phyloP scores from a whole-genome alignment of 129 eudicot species.

The Ambrosia trifida region DNA sequence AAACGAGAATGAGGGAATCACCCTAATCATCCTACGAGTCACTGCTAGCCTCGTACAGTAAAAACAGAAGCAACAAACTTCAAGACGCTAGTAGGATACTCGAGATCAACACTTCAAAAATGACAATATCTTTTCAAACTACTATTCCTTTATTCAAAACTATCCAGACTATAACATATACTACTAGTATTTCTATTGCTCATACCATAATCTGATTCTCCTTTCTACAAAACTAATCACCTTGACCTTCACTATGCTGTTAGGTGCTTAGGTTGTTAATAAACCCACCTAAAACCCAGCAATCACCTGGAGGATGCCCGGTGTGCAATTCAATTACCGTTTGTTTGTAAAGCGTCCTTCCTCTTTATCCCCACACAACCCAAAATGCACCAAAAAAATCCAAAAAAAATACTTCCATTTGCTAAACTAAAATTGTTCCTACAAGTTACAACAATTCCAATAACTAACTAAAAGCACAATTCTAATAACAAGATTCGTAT shows the following conservation, averaged over 20 bases:
- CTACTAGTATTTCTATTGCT: too few species aligned
- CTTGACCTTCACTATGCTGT: constrained; percentile 9
- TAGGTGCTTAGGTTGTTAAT: neutral
- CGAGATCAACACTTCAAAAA: too few species aligned
- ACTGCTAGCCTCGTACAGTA: too few species aligned
- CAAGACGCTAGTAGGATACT: too few species aligned
- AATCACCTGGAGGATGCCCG: neutral
- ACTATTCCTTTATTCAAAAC: too few species aligned
- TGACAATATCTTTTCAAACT: too few species aligned
- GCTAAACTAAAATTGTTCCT: neutral
- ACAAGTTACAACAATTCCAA: neutral
- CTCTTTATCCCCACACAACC: neutral
- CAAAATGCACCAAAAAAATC: neutral
- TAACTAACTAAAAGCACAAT: constrained; percentile 7
- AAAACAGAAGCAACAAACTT: too few species aligned
- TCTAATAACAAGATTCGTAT: neutral
- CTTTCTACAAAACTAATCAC: neutral
- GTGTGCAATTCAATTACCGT: neutral
- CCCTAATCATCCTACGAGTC: too few species aligned
- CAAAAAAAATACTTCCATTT: neutral
- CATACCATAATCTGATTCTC: too few species aligned
- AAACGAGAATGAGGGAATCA: too few species aligned
- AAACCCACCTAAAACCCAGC: neutral
- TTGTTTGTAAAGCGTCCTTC: neutral
- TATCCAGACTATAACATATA: too few species aligned